Evolutionary conservation across 139 green algal genomes (phyloP), one percentile per base, ranked within the genome.

Genomic region (Desmodesmus armatus): DNA sequence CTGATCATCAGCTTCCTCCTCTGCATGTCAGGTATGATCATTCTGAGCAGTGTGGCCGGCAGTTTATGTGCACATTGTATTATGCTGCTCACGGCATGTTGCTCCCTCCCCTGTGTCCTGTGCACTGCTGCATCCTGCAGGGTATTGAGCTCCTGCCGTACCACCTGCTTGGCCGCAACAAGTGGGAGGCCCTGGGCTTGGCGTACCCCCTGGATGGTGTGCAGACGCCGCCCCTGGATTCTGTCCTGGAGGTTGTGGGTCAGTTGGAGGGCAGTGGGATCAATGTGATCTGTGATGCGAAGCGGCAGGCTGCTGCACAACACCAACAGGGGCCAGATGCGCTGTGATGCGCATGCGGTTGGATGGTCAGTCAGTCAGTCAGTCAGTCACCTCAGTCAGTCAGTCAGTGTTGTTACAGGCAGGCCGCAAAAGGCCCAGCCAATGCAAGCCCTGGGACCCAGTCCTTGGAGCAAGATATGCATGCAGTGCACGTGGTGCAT

Each of bases 121-220:
- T 55, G 7, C 47, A 55, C 47, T 55, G 7, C 47, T 55, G 13
- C n/a, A 55, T 55, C 13, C 13, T 7, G 44, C 82, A 91, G 86
- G 89, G 87, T 3, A 78, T 96, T 1, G 93, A 96, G 87, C 75
- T 96, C 77, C 89, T 96, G 88, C 93, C 93, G 2, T 96, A 96
- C 83, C 93, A 96, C 87, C 47, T 83, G 67, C 86, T 95, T 37
- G 93, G 93, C 25, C 51, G 85, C 40, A 88, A 93, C 84, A 96
- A 96, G 87, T 95, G 88, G 86, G 79, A 87, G 40, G 89, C 87
- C 21, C 55, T 94, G 87, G 86, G 84, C 37, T 43, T 90, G 62
- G 49, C 82, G 29, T 95, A 95, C 78, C 91, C 89, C 17, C 44
- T 95, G 72, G 65, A 86, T 40, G 86, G 85, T 63, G 77, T 91